Evolutionary conservation across 2,329 filamentous ascomycete species (phyloP).

Genomic region (Fusarium pseudocircinatum): DNA sequence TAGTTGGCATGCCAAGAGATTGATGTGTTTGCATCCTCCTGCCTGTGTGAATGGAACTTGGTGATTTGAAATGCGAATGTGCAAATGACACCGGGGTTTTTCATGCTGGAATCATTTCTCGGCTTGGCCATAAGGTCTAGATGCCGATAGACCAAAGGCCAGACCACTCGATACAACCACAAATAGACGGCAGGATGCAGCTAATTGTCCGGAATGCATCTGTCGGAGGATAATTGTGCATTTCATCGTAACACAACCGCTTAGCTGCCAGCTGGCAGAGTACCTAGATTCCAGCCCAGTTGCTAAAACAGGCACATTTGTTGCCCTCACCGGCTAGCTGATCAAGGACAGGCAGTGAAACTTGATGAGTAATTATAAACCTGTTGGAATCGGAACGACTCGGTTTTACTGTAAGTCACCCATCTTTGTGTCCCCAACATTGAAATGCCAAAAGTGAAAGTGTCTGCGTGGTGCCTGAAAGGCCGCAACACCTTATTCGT

Average conservation of each 20-base stretch:
- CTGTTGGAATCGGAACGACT: neutral
- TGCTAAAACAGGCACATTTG: neutral
- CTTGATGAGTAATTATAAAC: neutral
- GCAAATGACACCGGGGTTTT: neutral
- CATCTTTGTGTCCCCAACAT: slow-evolving; percentile 14
- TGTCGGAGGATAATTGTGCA: slow-evolving; percentile 1
- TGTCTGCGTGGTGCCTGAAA: slow-evolving; percentile 33
- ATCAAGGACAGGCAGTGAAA: neutral
- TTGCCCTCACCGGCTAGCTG: neutral
- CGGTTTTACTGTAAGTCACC: neutral
- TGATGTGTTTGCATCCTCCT: slow-evolving; percentile 1
- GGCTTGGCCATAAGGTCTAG: slow-evolving; percentile 14
- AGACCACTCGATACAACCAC: slow-evolving; percentile 13
- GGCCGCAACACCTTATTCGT: slow-evolving; percentile 35
- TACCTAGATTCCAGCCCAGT: neutral
- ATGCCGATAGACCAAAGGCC: slow-evolving; percentile 19
- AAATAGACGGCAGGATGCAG: slow-evolving; percentile 20
- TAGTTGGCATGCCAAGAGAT: neutral
- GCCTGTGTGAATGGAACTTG: neutral
- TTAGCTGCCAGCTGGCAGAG: neutral
- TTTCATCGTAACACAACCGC: slow-evolving; percentile 4
- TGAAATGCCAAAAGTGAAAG: slow-evolving; percentile 11
- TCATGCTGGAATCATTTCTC: neutral
- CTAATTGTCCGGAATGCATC: neutral
- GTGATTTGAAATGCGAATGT: neutral